These are phyloP conservation scores for Trapa bicornis DNA, from an alignment of 345 rosid species.

Conservation along the genomic window DNA sequence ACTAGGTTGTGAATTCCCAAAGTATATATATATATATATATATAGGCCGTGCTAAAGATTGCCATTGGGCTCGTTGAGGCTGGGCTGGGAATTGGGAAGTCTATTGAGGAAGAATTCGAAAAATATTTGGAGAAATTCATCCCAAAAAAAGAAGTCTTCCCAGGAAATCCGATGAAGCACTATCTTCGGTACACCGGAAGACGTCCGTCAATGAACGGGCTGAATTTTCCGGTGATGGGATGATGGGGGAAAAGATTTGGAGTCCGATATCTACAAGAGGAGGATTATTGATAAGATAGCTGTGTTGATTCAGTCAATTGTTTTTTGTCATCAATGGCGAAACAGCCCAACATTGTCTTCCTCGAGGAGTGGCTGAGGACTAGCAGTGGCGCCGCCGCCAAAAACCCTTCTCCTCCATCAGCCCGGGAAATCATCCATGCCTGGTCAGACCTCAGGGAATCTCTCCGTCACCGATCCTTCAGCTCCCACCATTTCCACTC, in stretches of 20 bases:
- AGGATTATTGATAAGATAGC: background rate
- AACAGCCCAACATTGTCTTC: constrained; percentile 36
- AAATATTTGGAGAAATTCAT: too few relatives aligned
- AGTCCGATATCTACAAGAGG: background rate
- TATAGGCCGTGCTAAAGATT: background rate
- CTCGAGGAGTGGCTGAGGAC: constrained; percentile 72
- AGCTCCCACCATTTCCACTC: constrained; percentile 49
- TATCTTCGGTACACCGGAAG: background rate
- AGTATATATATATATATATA: background rate
- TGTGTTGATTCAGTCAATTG: background rate
- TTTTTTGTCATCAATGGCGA: constrained; percentile 32
- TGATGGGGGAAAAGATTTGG: background rate
- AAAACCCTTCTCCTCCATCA: constrained; percentile 28
- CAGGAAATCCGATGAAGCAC: background rate
- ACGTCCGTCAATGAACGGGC: background rate
- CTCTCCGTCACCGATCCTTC: constrained; percentile 36
- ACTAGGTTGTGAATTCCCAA: background rate
- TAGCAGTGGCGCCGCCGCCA: constrained; percentile 23
- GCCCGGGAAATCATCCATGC: constrained; percentile 73
- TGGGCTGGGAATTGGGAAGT: background rate
- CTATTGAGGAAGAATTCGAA: too few relatives aligned
- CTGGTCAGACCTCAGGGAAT: constrained; percentile 82
- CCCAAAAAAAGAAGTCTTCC: too few relatives aligned
- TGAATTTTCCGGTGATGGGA: background rate
- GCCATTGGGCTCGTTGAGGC: background rate